Evolutionary conservation across 2,329 filamentous ascomycete species (phyloP), one percentile per base, ranked within the genome.

Genomic region (Claviceps capensis): DNA sequence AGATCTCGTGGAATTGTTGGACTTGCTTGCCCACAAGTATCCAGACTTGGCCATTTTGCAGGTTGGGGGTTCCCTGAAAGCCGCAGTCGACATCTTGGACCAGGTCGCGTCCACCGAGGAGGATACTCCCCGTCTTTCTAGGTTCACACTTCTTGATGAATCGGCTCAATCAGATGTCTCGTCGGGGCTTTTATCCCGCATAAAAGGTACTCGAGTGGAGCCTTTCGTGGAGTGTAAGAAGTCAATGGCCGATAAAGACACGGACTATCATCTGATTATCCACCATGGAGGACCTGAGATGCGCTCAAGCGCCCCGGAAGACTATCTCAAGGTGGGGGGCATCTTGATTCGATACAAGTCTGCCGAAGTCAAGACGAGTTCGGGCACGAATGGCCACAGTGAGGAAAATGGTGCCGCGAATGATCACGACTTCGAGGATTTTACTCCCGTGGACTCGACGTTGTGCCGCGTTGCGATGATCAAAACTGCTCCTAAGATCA

Each of bases 41-140:
- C 67, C 72, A 0, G 63, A 55, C 0, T 52, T 73, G 1, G 60
- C 64, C 0, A 60, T 75, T 9, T 61, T 75, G 3, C 71, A 72
- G 45, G 53, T 70, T 14, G 70, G 69, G 0, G 66, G 65, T 0
- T 54, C 52, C 2, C 23, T 46, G 3, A 11, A 48, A 1, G 50
- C 65, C 4, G 54, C 61, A 0, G 30, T 54, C 4, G 49, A 59
- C 1, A 53, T 67, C 22, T 54, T 72, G n/a, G 49, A 60, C 5
- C 52, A 54, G 4, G 52, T 72, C 7, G 53, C 54, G 1, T 49
- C 60, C 0, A 48, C 41, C 1, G 47, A 51, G 1, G 54, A 57
- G 11, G 58, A 61, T n/a, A 61, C 63, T 1, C 64, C 67, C 4
- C 62, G 61, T 8, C 57, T 74, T 2, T 59, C 63, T 2, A 61